Percentiles rank a stretch among this genome's conserved stretches.
These are phyloP conservation scores for Xylariomycetidae sp. DNA, from an alignment of 2,329 filamentous ascomycete genomes.

Conservation along the genomic window DNA sequence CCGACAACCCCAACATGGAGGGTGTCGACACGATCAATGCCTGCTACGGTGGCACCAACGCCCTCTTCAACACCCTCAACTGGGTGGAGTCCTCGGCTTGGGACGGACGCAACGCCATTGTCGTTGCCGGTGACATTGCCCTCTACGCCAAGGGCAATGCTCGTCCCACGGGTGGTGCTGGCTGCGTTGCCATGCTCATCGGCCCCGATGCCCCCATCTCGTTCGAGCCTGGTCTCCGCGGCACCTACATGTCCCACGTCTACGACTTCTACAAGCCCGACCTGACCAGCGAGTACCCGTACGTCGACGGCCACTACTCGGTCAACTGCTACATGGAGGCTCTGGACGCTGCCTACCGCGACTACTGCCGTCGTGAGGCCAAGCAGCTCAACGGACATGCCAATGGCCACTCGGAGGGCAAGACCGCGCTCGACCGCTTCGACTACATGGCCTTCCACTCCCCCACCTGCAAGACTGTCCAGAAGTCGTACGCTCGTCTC, in stretches of 20 bases:
- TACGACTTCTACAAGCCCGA: conserved; percentile 93
- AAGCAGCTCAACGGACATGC: conserved; percentile 47
- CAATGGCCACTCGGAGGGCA: conserved; percentile 40
- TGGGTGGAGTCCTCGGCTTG: conserved; percentile 83
- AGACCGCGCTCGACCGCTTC: conserved; percentile 70
- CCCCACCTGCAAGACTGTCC: conserved; percentile 80
- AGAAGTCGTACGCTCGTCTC: conserved; percentile 78
- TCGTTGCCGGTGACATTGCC: conserved; percentile 76
- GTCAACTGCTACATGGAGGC: conserved; percentile 76
- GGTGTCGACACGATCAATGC: conserved; percentile 79
- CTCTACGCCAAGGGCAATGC: conserved; percentile 80
- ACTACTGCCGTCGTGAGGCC: conserved; percentile 69
- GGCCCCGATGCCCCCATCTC: conserved; percentile 73
- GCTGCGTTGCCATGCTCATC: conserved; percentile 71
- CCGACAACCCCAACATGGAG: conserved; percentile 78
- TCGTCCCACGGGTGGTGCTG: conserved; percentile 74
- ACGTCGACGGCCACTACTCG: conserved; percentile 80
- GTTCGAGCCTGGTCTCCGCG: conserved; percentile 72
- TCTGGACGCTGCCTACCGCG: conserved; percentile 74
- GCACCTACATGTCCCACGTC: conserved; percentile 74
- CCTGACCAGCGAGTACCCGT: conserved; percentile 79
- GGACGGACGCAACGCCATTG: conserved; percentile 77
- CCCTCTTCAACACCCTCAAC: conserved; percentile 76
- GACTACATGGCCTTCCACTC: conserved; percentile 80
- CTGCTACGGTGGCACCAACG: conserved; percentile 82